Base-by-base conservation (phyloP, 2,329 filamentous ascomycete species). In the Fusarium xyrophilum region DNA sequence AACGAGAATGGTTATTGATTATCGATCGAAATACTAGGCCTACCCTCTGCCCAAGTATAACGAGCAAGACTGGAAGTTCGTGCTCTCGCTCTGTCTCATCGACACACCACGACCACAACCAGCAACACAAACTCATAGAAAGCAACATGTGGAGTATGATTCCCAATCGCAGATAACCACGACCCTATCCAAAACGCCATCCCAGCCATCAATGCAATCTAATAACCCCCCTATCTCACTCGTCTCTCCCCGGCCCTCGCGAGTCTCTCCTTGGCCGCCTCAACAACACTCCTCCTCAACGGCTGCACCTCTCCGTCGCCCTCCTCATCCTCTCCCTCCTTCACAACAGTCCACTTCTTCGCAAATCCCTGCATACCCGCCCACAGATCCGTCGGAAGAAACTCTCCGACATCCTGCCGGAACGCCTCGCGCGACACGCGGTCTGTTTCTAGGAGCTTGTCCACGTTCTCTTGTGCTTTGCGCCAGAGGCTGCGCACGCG, bases 321-420 rank as follows among this genome's bases (percentile, higher is more conserved):
- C 0, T 60, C 65, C 0, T 58, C 65, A 10, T 76, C 75, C 1
- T 80, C 78, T 4, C 56, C 67, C 11, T 76, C 75, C 1, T 80
- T 78, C 4, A 83, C 76, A 5, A 88, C 79, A 38, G 83, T 81
- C 82, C 83, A 87, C 56, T 79, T 82, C 62, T 79, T 82, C 69
- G 86, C 86, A 28, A 83, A 85, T n/a, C 82, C 84, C 67, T 86
- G 86, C 77, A 96, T 86, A 2, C 90, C 91, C 0, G 89, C 89
- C 93, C 93, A 97, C 25, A 97, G 87, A 76, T 97, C 93, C 0
- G 90, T 89, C 0, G 96, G 96, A 14, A 99, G 80, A 76, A 89
- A 97, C 68, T 96, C 93, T 11, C 93, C 94, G 15, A 96, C 90
- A 43, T 97, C 91, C 30, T 89, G 84, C 35, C 91, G 86, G 77